These are phyloP conservation scores for Pseudocercospora ulei DNA, from an alignment of 2,329 filamentous ascomycete species.

Conservation along the genomic window DNA sequence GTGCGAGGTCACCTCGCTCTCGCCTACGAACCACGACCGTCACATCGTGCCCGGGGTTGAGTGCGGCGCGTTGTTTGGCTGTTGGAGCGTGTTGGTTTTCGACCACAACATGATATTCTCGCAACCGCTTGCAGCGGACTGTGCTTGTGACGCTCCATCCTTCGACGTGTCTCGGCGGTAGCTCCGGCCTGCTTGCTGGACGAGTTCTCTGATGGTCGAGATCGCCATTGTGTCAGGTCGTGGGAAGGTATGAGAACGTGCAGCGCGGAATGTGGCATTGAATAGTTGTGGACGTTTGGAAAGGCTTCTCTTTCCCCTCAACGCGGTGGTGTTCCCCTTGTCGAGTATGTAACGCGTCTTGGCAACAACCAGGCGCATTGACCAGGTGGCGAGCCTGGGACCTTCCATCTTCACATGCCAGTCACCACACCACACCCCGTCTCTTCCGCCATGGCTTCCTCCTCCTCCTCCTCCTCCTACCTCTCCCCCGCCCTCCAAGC, in stretches of 20 bases:
- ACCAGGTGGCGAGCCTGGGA: background rate
- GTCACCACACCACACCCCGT: background rate
- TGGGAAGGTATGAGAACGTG: too few relatives aligned
- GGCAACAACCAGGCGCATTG: background rate
- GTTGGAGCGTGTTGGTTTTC: conserved; percentile 16
- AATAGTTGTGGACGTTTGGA: too few relatives aligned
- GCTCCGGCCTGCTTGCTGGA: conserved; percentile 1
- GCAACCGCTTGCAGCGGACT: conserved; percentile 7
- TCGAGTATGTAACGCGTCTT: too few relatives aligned
- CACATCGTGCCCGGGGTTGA: conserved; percentile 22
- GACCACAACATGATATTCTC: conserved; percentile 19
- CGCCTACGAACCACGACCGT: conserved; percentile 21
- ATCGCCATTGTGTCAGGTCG: too few relatives aligned
- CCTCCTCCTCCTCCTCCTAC: conserved; percentile 11
- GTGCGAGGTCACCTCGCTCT: conserved; percentile 15
- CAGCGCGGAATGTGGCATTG: too few relatives aligned
- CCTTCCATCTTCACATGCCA: conserved; percentile 4
- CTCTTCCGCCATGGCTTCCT: conserved; percentile 6
- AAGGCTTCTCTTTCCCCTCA: too few relatives aligned
- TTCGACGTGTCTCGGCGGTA: conserved; percentile 7
- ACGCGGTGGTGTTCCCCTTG: too few relatives aligned
- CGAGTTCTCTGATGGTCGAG: background rate
- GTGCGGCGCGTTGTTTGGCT: conserved; percentile 13
- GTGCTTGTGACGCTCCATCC: background rate
- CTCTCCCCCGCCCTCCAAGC: conserved; percentile 14